Evolutionary conservation across 169 alveolate species (phyloP).

Genomic region (Plasmodium malariae): DNA sequence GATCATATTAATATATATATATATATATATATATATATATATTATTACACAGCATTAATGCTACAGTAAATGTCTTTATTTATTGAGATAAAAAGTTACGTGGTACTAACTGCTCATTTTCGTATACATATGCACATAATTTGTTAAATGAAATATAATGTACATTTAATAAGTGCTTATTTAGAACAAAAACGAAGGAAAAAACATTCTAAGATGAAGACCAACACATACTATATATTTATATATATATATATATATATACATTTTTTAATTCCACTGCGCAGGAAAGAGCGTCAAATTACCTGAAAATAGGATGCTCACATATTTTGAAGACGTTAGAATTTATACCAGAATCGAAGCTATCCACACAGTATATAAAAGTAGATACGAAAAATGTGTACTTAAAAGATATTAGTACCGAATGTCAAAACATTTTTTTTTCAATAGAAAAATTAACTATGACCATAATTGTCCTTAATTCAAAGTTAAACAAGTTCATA

Average conservation of each 20-base stretch:
- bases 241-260: background rate
- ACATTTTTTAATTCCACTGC: background rate
- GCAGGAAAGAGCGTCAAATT: slow-evolving; percentile 59
- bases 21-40: background rate
- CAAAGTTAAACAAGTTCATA: slow-evolving; percentile 55
- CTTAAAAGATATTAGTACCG: slow-evolving; percentile 56
- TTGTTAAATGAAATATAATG: no score
- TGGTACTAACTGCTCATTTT: no score
- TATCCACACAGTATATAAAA: slow-evolving; percentile 65
- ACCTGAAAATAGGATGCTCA: slow-evolving; percentile 54
- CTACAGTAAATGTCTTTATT: no score
- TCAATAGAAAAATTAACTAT: slow-evolving; percentile 46
- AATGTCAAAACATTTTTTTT: slow-evolving; percentile 48
- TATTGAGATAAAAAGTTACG: background rate
- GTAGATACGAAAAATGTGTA: slow-evolving; percentile 50
- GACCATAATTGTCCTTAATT: slow-evolving; percentile 62
- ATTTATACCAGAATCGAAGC: slow-evolving; percentile 52
- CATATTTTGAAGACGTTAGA: slow-evolving; percentile 48
- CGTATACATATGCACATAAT: no score
- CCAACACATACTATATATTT: no score
- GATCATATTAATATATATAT: background rate
- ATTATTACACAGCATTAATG: no score
- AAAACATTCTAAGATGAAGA: no score
- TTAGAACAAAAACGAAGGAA: no score
- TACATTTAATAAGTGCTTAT: no score